A percentile compares a stretch with the other conserved stretches of the same genome.
Evolutionary conservation across 179 eudicot genomes (phyloP).

Genomic region (Silene noctiflora): DNA sequence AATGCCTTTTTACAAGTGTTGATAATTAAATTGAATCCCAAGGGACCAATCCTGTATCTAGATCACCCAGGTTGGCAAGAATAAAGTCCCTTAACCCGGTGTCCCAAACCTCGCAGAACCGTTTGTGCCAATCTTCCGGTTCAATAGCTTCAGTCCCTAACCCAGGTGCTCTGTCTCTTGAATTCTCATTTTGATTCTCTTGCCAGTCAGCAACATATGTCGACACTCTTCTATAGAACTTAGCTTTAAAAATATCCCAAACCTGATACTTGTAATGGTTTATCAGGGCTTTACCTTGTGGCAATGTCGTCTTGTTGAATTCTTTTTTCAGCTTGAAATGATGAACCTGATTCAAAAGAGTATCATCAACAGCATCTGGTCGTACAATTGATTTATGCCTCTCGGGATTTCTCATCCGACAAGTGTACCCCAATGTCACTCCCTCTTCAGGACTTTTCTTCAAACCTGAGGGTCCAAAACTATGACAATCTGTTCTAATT

Average conservation of each 20-base stretch:
- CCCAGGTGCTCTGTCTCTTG: constrained; percentile 90
- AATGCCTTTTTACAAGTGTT: constrained; percentile 29
- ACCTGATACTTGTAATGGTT: constrained; percentile 94
- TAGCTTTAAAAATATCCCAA: constrained; percentile 75
- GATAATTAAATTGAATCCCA: constrained; percentile 44
- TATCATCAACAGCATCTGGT: constrained; percentile 56
- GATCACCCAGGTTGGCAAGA: constrained; percentile 47
- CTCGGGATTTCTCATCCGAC: constrained; percentile 67
- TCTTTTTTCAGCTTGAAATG: constrained; percentile 64
- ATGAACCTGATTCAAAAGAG: constrained; percentile 75
- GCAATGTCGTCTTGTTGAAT: constrained; percentile 39
- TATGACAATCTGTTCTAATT: constrained; percentile 66
- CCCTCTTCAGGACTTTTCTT: constrained; percentile 46
- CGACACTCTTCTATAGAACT: constrained; percentile 82
- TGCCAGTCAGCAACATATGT: constrained; percentile 96
- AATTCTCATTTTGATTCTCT: constrained; percentile 60
- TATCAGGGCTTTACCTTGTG: constrained; percentile 38
- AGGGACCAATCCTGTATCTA: constrained; percentile 49
- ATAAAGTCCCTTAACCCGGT: constrained; percentile 60
- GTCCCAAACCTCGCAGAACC: constrained; percentile 76
- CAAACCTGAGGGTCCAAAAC: constrained; percentile 80
- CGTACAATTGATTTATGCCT: constrained; percentile 81
- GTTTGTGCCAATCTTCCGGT: constrained; percentile 58
- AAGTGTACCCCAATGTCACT: constrained; percentile 70
- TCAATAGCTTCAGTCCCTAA: constrained; percentile 80